phyloP scores from a whole-genome alignment of 768 basidiomycete genomes.

The Collybiopsis confluens region DNA sequence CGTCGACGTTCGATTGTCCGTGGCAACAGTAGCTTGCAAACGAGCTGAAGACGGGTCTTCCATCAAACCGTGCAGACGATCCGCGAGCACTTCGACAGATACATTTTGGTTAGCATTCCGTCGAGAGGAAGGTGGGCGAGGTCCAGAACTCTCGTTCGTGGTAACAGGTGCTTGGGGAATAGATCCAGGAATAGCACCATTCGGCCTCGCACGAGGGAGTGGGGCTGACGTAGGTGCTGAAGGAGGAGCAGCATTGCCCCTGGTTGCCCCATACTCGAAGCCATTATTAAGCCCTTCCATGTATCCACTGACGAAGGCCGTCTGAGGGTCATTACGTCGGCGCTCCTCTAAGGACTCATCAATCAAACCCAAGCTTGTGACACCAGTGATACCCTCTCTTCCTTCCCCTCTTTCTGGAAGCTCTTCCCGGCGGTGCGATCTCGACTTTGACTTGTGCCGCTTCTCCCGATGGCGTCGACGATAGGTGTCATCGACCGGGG shows the following conservation, averaged over 20 bases:
- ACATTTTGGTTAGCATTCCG: neutral
- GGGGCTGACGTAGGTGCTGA: constrained; percentile 1
- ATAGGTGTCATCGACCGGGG: neutral
- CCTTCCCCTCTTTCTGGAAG: neutral
- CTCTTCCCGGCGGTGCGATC: neutral
- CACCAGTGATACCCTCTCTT: constrained; percentile 5
- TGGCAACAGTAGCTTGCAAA: neutral
- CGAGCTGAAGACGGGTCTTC: neutral
- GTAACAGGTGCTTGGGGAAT: neutral
- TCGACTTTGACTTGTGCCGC: constrained; percentile 3
- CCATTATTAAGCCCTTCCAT: constrained; percentile 5
- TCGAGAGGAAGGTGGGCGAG: neutral
- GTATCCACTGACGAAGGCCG: neutral
- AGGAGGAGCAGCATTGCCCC: neutral
- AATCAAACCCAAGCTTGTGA: constrained; percentile 3
- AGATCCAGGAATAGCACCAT: neutral
- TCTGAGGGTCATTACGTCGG: neutral
- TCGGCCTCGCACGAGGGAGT: neutral
- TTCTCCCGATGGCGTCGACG: constrained; percentile 2
- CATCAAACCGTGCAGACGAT: constrained; percentile 4
- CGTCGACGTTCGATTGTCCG: neutral
- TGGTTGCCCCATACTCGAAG: neutral
- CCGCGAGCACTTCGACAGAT: neutral
- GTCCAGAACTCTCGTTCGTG: neutral
- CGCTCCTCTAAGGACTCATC: constrained; percentile 4